phyloP scores from a whole-genome alignment of 177 flowering plant species.

The Telopea speciosissima region DNA sequence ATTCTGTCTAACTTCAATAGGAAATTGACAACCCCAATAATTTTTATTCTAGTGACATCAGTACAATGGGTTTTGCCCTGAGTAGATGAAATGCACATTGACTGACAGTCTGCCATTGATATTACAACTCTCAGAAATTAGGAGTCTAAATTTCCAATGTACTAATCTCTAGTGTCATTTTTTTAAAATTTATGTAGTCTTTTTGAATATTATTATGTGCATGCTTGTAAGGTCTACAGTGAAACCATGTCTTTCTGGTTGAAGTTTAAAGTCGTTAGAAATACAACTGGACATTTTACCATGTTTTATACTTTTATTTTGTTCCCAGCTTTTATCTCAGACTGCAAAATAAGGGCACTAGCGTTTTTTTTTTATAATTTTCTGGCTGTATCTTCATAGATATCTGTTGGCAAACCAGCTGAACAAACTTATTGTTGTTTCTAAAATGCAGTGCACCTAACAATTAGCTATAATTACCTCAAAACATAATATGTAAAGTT shows the following conservation, averaged over 20 bases:
- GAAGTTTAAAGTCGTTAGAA: background rate
- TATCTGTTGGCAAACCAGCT: no score
- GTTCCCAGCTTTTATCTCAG: background rate
- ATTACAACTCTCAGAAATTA: background rate
- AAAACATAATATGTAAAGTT: no score
- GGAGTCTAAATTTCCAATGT: no score
- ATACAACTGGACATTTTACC: background rate
- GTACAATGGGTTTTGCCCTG: background rate
- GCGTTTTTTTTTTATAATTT: no score
- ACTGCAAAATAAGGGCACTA: no score
- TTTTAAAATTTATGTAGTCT: background rate
- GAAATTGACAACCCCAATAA: background rate
- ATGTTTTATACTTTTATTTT: background rate
- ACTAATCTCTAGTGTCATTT: no score
- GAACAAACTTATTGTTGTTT: no score
- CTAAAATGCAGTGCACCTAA: no score
- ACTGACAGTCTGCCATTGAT: no score
- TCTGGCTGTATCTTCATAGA: no score
- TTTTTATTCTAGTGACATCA: background rate
- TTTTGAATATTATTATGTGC: no score
- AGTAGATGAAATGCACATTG: background rate
- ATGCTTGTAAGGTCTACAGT: background rate
- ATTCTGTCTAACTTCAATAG: background rate
- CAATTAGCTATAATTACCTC: no score
- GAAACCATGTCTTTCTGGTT: background rate